These are phyloP conservation scores for Colletotrichum echinochloae DNA, from an alignment of 2,329 filamentous ascomycete species.

Conservation along the genomic window DNA sequence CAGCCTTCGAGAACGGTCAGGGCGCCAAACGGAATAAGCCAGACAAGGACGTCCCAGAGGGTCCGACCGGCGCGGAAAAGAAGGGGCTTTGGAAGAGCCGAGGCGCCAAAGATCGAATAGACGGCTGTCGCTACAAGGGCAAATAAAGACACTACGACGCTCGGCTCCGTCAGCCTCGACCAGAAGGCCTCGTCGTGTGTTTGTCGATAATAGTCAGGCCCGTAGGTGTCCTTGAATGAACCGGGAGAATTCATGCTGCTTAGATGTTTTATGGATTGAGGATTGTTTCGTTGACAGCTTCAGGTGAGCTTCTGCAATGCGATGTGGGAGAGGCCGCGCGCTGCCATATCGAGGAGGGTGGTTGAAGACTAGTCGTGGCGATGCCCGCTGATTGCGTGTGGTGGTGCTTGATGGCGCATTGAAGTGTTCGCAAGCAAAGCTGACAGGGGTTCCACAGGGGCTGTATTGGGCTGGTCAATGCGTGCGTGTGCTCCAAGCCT, in stretches of 20 bases:
- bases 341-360: slow-evolving; percentile 33
- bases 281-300: slow-evolving; percentile 20
- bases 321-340: slow-evolving; percentile 18
- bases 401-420: slow-evolving; percentile 24
- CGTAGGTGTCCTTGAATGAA: slow-evolving; percentile 32
- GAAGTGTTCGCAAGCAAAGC: slow-evolving; percentile 6
- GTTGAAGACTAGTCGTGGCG: slow-evolving; percentile 21
- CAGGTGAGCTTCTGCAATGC: slow-evolving; percentile 33
- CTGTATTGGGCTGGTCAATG: slow-evolving; percentile 30
- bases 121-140: slow-evolving; percentile 50
- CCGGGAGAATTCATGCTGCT: slow-evolving; percentile 41
- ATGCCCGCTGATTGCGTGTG: slow-evolving; percentile 34
- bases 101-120: slow-evolving; percentile 51
- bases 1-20: slow-evolving; percentile 69
- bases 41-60: slow-evolving; percentile 72
- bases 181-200: slow-evolving; percentile 40
- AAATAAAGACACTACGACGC: slow-evolving; percentile 50
- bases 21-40: slow-evolving; percentile 66
- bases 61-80: slow-evolving; percentile 53
- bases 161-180: slow-evolving; percentile 51
- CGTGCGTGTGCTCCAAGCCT: slow-evolving; percentile 1
- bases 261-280: background rate
- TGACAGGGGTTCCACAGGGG: slow-evolving; percentile 34
- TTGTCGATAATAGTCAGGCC: slow-evolving; percentile 36
- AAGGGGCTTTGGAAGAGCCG: slow-evolving; percentile 47